phyloP scores from a whole-genome alignment of 108 stramenopile genomes.

The Fistulifera pelliculosa region DNA sequence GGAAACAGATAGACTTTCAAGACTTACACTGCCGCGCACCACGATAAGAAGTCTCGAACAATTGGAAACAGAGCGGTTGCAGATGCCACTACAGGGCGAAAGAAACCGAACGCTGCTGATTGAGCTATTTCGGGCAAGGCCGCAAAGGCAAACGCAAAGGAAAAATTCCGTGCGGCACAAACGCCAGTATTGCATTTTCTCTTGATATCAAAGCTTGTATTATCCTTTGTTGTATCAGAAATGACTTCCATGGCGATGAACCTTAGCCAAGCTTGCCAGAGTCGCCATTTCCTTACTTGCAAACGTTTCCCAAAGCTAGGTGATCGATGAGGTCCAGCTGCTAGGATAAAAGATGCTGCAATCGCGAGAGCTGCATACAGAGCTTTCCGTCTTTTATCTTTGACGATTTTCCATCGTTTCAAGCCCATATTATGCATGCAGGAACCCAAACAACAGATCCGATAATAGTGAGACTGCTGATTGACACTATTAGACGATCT shows the following conservation, averaged over 20 bases:
- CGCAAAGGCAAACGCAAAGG: constrained; percentile 84
- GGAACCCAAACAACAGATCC: constrained; percentile 44
- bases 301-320: constrained; percentile 36
- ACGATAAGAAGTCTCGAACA: constrained; percentile 54
- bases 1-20: not conserved
- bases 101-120: constrained; percentile 46
- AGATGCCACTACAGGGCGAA: constrained; percentile 74
- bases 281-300: constrained; percentile 47
- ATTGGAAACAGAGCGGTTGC: constrained; percentile 72
- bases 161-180: constrained; percentile 89
- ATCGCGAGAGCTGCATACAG: too few species aligned
- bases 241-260: constrained; percentile 70
- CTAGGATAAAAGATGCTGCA: too few species aligned
- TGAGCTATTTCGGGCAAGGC: constrained; percentile 29
- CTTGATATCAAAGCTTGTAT: constrained; percentile 18
- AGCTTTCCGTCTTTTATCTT: not conserved
- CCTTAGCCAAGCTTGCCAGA: constrained; percentile 75
- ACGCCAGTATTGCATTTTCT: constrained; percentile 64
- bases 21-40: constrained; percentile 43
- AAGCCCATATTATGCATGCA: constrained; percentile 16
- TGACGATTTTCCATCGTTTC: constrained; percentile 12
- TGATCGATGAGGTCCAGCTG: constrained; percentile 58
- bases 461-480: constrained; percentile 29
- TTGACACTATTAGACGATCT: constrained; percentile 25
- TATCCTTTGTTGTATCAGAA: constrained; percentile 27